Evolutionary conservation across 1,284 basidiomycete genomes (phyloP).

Genomic region (Wallemia ichthyophaga): DNA sequence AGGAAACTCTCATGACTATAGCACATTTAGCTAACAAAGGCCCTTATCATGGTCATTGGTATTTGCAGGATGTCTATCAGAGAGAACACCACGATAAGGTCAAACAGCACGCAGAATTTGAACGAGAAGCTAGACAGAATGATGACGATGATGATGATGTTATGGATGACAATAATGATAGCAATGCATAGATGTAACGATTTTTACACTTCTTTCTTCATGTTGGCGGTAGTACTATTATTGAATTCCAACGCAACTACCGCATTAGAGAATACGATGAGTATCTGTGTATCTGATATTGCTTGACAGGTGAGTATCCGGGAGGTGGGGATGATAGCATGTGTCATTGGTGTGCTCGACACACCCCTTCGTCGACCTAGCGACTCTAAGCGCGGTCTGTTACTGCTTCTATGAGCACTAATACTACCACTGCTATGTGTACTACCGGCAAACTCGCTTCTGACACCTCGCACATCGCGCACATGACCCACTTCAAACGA

Average conservation of each 20-base stretch:
- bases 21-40: conserved; percentile 17
- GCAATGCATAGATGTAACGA: not conserved
- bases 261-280: not conserved
- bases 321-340: not conserved
- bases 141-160: not conserved
- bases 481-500: no score
- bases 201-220: not conserved
- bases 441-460: no score
- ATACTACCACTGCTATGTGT: no score
- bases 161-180: conserved; percentile 2
- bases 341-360: no score
- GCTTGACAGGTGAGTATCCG: not conserved
- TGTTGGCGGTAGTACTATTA: not conserved
- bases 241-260: not conserved
- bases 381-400: no score
- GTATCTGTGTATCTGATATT: not conserved
- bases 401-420: no score
- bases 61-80: not conserved
- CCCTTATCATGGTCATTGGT: not conserved
- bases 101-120: not conserved
- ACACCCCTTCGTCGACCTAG: no score
- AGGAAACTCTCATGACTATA: conserved; percentile 54
- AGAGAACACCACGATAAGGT: not conserved
- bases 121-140: not conserved
- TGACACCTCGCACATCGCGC: no score